Conservation (phyloP, 495 filamentous ascomycete species). For the Parathielavia hyrcaniae region DNA sequence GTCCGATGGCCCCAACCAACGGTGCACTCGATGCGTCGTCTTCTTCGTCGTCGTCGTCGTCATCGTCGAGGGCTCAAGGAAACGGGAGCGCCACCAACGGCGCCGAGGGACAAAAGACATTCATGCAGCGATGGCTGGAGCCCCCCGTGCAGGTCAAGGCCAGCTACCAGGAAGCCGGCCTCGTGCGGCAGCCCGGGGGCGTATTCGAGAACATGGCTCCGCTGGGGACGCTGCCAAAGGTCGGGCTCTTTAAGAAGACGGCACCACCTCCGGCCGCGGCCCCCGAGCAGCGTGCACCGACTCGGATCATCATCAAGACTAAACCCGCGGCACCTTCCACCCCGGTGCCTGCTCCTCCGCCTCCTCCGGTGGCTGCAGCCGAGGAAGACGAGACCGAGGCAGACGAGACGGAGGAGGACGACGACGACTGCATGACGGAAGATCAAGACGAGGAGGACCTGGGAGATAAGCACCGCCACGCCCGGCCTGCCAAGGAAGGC, state of each 20-base stretch:
- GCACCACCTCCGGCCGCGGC: slow-evolving; percentile 22
- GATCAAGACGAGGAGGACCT: slow-evolving; percentile 1
- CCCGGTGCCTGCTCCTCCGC: slow-evolving; percentile 20
- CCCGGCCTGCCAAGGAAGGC: slow-evolving; percentile 7
- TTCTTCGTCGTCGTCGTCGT: background rate
- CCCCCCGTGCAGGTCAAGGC: slow-evolving; percentile 60
- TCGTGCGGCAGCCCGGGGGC: slow-evolving; percentile 47
- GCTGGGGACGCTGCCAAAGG: slow-evolving; percentile 56
- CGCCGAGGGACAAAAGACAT: slow-evolving; percentile 25
- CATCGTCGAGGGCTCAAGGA: slow-evolving; percentile 9
- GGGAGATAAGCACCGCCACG: slow-evolving; percentile 15
- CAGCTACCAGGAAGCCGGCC: slow-evolving; percentile 62
- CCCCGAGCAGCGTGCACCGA: slow-evolving; percentile 22
- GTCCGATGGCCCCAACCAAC: slow-evolving; percentile 40
- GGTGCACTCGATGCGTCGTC: slow-evolving; percentile 33
- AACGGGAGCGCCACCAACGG: slow-evolving; percentile 21
- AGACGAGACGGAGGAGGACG: slow-evolving; percentile 26
- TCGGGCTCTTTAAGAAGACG: slow-evolving; percentile 40
- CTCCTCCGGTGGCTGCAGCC: slow-evolving; percentile 19
- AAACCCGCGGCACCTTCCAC: slow-evolving; percentile 18
- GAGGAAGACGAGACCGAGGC: slow-evolving; percentile 32
- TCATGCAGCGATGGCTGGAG: slow-evolving; percentile 62
- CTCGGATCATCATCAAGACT: slow-evolving; percentile 41
- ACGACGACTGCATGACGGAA: slow-evolving; percentile 9
- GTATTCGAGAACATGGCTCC: slow-evolving; percentile 66